Conservation (phyloP, 73 alveolate species). For the Effrenium voratum region DNA sequence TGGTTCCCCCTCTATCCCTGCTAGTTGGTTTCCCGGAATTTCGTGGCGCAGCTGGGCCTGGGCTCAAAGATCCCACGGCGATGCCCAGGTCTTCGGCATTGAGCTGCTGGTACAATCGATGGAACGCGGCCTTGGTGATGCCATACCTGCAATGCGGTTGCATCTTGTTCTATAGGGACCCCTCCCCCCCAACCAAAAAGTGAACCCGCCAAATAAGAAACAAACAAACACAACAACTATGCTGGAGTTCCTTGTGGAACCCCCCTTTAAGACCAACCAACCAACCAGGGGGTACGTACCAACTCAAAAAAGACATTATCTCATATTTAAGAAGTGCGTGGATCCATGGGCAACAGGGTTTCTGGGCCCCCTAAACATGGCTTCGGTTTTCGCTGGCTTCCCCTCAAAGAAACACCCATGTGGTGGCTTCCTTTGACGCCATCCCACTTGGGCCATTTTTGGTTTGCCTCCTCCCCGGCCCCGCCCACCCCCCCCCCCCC, state of each 20-base stretch:
- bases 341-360: not conserved
- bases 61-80: constrained; percentile 68
- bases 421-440: not conserved
- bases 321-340: too few species aligned
- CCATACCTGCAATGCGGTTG: constrained; percentile 61
- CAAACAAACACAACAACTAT: too few species aligned
- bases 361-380: not conserved
- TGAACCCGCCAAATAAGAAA: too few species aligned
- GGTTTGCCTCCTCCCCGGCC: not conserved
- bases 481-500: not conserved
- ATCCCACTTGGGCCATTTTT: not conserved
- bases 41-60: constrained; percentile 40
- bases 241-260: too few species aligned
- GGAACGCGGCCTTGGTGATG: constrained; percentile 80
- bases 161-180: too few species aligned
- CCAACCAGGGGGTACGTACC: too few species aligned
- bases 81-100: constrained; percentile 55
- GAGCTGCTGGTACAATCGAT: constrained; percentile 85
- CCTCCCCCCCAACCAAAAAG: too few species aligned
- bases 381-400: not conserved
- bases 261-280: too few species aligned
- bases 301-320: too few species aligned
- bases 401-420: not conserved
- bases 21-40: not conserved
- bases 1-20: too few species aligned